Percentiles rank a stretch among this genome's conserved stretches.
Evolutionary conservation across 2,329 filamentous ascomycete species (phyloP).

Genomic region (Fusarium sp.): DNA sequence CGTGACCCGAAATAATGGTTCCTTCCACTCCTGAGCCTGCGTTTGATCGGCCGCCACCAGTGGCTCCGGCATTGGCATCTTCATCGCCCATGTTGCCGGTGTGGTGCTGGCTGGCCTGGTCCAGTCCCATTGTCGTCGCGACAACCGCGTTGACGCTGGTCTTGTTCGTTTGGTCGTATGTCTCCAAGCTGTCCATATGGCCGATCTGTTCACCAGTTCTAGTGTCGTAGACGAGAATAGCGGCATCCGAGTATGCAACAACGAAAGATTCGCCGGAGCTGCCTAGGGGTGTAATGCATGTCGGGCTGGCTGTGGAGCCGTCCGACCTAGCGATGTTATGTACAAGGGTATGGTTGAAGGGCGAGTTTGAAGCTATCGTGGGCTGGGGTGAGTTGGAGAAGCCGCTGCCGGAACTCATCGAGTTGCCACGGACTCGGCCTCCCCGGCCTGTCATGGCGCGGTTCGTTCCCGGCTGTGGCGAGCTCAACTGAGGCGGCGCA

Average conservation of each 20-base stretch:
- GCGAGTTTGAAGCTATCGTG: constrained; percentile 84
- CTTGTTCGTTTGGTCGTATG: constrained; percentile 83
- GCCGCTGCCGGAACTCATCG: constrained; percentile 92
- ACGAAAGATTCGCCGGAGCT: constrained; percentile 88
- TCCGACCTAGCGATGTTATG: constrained; percentile 84
- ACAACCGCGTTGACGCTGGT: constrained; percentile 93
- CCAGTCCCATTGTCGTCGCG: constrained; percentile 85
- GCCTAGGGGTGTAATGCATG: constrained; percentile 92
- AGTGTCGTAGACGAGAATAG: constrained; percentile 92
- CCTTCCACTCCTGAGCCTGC: constrained; percentile 87
- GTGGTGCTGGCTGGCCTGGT: constrained; percentile 70
- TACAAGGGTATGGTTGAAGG: constrained; percentile 88
- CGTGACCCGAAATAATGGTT: constrained; percentile 94
- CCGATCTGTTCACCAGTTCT: constrained; percentile 91
- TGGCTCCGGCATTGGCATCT: constrained; percentile 81
- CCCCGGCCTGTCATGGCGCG: constrained; percentile 69
- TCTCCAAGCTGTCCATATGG: constrained; percentile 93
- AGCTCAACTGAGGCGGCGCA: constrained; percentile 86
- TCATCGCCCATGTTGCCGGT: constrained; percentile 75
- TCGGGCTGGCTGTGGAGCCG: constrained; percentile 78
- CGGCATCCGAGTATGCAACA: constrained; percentile 90
- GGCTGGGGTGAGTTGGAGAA: constrained; percentile 93
- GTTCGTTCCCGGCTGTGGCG: constrained; percentile 76
- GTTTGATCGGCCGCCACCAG: constrained; percentile 72
- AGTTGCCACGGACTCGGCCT: constrained; percentile 87